These are phyloP conservation scores for Populus simonii DNA, from an alignment of 345 rosid genomes.

Conservation along the genomic window DNA sequence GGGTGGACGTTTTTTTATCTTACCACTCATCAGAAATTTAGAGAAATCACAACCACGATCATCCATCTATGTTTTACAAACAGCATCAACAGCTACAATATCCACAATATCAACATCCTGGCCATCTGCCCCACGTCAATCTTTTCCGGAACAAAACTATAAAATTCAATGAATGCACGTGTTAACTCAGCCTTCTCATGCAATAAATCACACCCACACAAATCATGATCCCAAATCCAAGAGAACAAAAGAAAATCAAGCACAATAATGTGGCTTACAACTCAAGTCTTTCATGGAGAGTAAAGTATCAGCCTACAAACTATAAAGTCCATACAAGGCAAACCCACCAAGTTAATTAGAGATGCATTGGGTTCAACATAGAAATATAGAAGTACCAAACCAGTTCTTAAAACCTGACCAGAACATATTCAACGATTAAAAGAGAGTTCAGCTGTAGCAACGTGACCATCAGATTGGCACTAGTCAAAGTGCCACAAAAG, in stretches of 20 bases:
- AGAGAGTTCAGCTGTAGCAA: constrained; percentile 20
- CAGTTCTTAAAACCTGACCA: constrained; percentile 23
- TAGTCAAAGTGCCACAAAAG: constrained; percentile 6
- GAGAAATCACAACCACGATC: constrained; percentile 48
- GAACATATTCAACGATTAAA: constrained; percentile 25
- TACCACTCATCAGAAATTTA: constrained; percentile 39
- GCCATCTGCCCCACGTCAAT: constrained; percentile 49
- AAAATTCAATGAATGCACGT: constrained; percentile 48
- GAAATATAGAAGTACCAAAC: constrained; percentile 32
- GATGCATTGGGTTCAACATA: constrained; percentile 27
- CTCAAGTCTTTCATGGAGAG: constrained; percentile 10
- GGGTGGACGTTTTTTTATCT: constrained; percentile 24
- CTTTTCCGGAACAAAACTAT: constrained; percentile 65
- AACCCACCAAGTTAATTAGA: constrained; percentile 6
- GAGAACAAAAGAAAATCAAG: neutral
- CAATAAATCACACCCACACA: constrained; percentile 6
- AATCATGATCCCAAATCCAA: neutral
- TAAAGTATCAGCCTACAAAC: constrained; percentile 19
- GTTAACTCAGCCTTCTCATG: constrained; percentile 27
- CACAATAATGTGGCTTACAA: constrained; percentile 1
- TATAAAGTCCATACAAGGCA: constrained; percentile 12
- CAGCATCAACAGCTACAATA: constrained; percentile 73
- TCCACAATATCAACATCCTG: constrained; percentile 51
- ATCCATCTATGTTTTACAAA: constrained; percentile 48
- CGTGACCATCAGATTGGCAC: constrained; percentile 29